Conservation (phyloP, 2,329 filamentous ascomycete species). For the Allantophomopsis cytisporea region DNA sequence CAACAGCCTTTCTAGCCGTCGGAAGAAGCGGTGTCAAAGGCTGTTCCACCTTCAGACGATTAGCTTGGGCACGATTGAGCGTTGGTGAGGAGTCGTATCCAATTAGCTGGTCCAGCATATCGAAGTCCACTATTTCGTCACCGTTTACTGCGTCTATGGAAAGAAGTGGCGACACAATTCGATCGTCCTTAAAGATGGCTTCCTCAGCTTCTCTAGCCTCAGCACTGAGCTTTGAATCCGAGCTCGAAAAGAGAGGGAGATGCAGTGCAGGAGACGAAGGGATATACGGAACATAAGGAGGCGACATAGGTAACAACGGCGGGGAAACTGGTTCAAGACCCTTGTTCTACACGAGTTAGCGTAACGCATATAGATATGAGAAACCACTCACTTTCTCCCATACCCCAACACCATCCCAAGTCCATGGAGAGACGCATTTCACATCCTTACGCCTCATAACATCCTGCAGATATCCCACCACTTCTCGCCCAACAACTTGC, state of each 20-base stretch:
- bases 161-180: not conserved
- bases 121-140: no score
- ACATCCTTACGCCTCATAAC: slow-evolving; percentile 2
- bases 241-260: slow-evolving; percentile 6
- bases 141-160: no score
- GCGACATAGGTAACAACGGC: slow-evolving; percentile 12
- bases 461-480: slow-evolving; percentile 9
- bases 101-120: no score
- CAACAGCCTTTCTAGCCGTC: slow-evolving; percentile 7
- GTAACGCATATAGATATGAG: no score
- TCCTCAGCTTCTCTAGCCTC: slow-evolving; percentile 14
- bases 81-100: not conserved
- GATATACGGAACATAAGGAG: slow-evolving; percentile 7
- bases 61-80: slow-evolving; percentile 3
- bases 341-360: slow-evolving; percentile 5
- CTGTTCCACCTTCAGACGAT: slow-evolving; percentile 15
- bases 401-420: no score
- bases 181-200: slow-evolving; percentile 14
- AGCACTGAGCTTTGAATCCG: slow-evolving; percentile 1
- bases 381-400: no score
- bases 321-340: slow-evolving; percentile 14
- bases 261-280: slow-evolving; percentile 7
- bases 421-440: no score
- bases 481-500: slow-evolving; percentile 11
- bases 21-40: slow-evolving; percentile 13